Evolutionary conservation across 495 filamentous ascomycete genomes (phyloP), one percentile per base, ranked within the genome.

Genomic region (Hypoxylon intermedium): DNA sequence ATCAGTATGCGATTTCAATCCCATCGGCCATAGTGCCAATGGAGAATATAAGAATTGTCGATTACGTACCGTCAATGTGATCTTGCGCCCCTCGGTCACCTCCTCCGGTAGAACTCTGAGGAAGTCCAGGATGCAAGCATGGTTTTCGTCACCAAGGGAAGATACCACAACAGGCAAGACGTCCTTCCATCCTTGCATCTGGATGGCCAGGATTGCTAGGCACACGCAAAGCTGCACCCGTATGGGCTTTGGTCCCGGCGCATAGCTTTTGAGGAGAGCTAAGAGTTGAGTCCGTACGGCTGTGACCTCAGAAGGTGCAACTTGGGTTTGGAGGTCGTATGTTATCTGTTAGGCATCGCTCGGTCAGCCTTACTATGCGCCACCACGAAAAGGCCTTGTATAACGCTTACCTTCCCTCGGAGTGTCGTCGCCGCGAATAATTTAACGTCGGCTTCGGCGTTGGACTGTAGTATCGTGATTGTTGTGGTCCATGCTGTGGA

Each of bases 41-140:
- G n/a, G n/a, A n/a, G n/a, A n/a, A n/a, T n/a, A n/a, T n/a, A n/a
- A n/a, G n/a, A n/a, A n/a, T n/a, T 37, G 68, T 83, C 81, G 82
- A 79, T 82, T 83, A 92, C 92, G 79, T 93, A 97, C 93, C 81
- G 89, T 91, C 75, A 99, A 82, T 82, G 90, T 95, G 83, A 98
- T 96, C 79, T 97, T 98, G 75, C 94, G 90, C 75, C 95, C 94
- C 80, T 98, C 94, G 44, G 91, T 98, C 72, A 99, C 95, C 83
- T 99, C 94, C 80, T 99, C 94, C 15, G 94, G 94, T 41, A 99
- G 85, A 67, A 99, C 92, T 70, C 87, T 92, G 51, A 99, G 80
- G 74, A 99, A 98, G 70, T 98, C 95, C 59, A 99, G 76, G 63
- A 97, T 88, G 71, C 89, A 93, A 48, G 93, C 87, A 55, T 86